Evolutionary conservation across 495 filamentous ascomycete genomes (phyloP).

Genomic region (Neurospora intermedia): DNA sequence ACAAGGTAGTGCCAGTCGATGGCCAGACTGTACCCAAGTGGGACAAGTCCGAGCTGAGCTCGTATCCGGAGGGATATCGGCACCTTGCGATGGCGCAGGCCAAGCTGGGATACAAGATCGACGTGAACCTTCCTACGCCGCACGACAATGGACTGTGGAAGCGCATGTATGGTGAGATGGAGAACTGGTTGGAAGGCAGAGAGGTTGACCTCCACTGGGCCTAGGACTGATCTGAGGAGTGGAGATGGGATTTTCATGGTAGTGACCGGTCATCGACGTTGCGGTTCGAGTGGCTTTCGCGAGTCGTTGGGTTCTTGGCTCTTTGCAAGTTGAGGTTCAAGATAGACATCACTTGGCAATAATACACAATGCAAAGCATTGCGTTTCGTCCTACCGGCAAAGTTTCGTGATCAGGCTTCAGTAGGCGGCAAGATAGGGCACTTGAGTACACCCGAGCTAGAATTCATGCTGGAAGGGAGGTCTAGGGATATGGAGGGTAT

Average conservation of each 20-base stretch:
- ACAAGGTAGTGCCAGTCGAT: slow-evolving; percentile 51
- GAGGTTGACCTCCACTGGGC: slow-evolving; percentile 22
- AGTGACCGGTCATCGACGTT: neutral
- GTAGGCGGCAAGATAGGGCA: neutral
- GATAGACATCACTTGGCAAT: neutral
- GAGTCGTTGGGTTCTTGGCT: neutral
- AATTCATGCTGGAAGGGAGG: neutral
- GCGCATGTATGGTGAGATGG: slow-evolving; percentile 35
- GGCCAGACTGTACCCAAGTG: slow-evolving; percentile 39
- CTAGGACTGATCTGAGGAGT: neutral
- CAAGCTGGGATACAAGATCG: slow-evolving; percentile 33
- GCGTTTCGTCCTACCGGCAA: neutral
- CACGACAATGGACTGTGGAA: slow-evolving; percentile 19
- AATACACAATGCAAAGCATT: neutral
- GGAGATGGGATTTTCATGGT: neutral
- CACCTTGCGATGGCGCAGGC: slow-evolving; percentile 41
- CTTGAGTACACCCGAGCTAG: neutral
- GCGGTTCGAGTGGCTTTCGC: neutral
- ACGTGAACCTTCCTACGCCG: slow-evolving; percentile 29
- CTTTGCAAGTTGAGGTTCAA: neutral
- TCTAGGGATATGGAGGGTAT: neutral
- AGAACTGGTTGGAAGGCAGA: slow-evolving; percentile 33
- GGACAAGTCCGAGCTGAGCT: slow-evolving; percentile 34
- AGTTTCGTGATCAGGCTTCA: neutral
- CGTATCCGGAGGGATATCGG: slow-evolving; percentile 46